A percentile compares a stretch with the other conserved stretches of the same genome.
phyloP scores from a whole-genome alignment of 2,329 filamentous ascomycete genomes.

The Aspergillus intermedius region DNA sequence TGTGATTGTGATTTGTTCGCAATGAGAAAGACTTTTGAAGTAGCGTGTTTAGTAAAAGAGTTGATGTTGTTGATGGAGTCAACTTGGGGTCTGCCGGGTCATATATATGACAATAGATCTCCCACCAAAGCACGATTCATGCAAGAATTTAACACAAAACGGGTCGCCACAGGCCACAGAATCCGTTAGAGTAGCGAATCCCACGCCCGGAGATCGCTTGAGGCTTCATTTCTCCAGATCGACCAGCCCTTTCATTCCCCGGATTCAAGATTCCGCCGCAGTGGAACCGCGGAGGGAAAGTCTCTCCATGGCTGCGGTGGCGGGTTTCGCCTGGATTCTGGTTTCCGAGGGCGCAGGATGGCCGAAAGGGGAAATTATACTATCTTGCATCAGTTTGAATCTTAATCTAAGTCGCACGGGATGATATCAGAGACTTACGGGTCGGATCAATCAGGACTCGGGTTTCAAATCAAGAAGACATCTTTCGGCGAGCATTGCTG shows the following conservation, averaged over 20 bases:
- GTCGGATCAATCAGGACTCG: not conserved
- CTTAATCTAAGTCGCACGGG: not conserved
- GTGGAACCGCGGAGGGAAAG: slow-evolving; percentile 3
- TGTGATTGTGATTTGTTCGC: slow-evolving; percentile 5
- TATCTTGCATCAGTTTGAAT: not conserved
- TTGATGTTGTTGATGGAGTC: not conserved
- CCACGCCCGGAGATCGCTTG: not conserved
- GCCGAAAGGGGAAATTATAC: not conserved
- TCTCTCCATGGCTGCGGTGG: not conserved
- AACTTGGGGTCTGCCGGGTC: not conserved
- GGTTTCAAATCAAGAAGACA: not conserved
- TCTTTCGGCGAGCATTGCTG: slow-evolving; percentile 14
- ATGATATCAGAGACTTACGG: too few species aligned
- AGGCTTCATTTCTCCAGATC: slow-evolving; percentile 5
- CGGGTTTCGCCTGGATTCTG: slow-evolving; percentile 14
- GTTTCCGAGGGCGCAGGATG: slow-evolving; percentile 14
- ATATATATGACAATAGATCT: slow-evolving; percentile 1
- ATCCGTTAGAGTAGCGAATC: not conserved
- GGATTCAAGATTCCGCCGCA: slow-evolving; percentile 28
- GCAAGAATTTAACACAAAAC: not conserved
- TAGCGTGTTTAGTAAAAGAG: not conserved
- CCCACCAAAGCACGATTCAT: not conserved
- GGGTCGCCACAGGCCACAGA: not conserved
- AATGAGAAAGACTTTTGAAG: not conserved
- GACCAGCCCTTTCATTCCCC: slow-evolving; percentile 11